Evolutionary conservation across 768 basidiomycete species (phyloP).

Genomic region (Multifurca ochricompacta): DNA sequence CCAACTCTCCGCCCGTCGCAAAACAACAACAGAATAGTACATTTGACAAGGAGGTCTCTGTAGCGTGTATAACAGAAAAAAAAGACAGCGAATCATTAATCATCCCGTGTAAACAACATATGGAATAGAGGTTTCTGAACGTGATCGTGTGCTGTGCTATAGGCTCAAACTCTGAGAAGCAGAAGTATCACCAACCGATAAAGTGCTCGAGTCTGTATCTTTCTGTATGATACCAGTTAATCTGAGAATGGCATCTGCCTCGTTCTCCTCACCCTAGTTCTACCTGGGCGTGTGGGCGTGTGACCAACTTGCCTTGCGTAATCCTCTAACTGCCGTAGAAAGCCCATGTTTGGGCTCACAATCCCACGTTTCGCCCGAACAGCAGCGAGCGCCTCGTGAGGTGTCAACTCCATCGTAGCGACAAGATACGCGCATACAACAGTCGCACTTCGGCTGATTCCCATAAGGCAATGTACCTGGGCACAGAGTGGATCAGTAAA

Average conservation of each 20-base stretch:
- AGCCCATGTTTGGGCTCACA: conserved; percentile 29
- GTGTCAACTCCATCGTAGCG: conserved; percentile 24
- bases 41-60: background rate
- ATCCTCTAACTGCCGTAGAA: conserved; percentile 25
- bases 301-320: background rate
- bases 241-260: conserved; percentile 1
- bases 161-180: background rate
- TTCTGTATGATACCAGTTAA: background rate
- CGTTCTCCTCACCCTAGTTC: background rate
- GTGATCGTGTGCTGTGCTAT: background rate
- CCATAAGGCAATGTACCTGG: conserved; percentile 73
- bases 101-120: background rate
- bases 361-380: conserved; percentile 24
- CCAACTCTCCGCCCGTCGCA: background rate
- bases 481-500: background rate
- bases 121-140: background rate
- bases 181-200: background rate
- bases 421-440: conserved; percentile 64
- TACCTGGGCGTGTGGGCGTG: background rate
- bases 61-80: no score
- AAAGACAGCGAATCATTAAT: background rate
- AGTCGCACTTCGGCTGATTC: conserved; percentile 69
- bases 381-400: conserved; percentile 24
- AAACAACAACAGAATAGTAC: background rate
- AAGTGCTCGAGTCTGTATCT: background rate